phyloP scores from a whole-genome alignment of 495 filamentous ascomycete species.

The Penicillium canariense region DNA sequence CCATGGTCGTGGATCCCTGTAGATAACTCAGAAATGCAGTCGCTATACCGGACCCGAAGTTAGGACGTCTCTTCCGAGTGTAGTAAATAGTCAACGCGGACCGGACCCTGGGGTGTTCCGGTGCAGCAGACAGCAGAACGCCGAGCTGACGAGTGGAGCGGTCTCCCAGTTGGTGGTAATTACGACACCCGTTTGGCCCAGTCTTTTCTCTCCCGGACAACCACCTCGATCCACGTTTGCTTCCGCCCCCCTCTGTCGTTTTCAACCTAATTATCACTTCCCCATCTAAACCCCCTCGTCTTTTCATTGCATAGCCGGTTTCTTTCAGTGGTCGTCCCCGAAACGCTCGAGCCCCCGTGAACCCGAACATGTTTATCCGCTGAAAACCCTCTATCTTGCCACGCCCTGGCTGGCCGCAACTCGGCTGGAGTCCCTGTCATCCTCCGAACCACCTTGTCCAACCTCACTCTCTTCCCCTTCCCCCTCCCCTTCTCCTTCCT shows the following conservation, averaged over 20 bases:
- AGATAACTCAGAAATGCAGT: no score
- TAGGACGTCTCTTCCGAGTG: no score
- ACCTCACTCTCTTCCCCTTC: neutral
- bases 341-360: slow-evolving; percentile 4
- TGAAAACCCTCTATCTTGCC: slow-evolving; percentile 17
- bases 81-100: no score
- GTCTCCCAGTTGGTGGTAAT: slow-evolving; percentile 9
- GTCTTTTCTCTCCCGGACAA: slow-evolving; percentile 22
- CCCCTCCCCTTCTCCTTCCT: slow-evolving; percentile 1
- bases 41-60: no score
- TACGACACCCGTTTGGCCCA: slow-evolving; percentile 17
- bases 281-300: neutral
- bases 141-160: slow-evolving; percentile 20
- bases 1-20: no score
- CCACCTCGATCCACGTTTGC: slow-evolving; percentile 6
- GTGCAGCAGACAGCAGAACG: neutral
- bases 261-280: neutral
- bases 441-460: slow-evolving; percentile 3
- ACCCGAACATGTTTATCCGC: slow-evolving; percentile 17
- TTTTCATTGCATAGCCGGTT: slow-evolving; percentile 11
- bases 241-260: neutral
- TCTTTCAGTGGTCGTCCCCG: neutral
- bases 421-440: neutral
- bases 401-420: slow-evolving; percentile 10
- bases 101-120: no score